Evolutionary conservation across 345 rosid species (phyloP), one percentile per base, ranked within the genome.

Genomic region (Corymbia maculata): DNA sequence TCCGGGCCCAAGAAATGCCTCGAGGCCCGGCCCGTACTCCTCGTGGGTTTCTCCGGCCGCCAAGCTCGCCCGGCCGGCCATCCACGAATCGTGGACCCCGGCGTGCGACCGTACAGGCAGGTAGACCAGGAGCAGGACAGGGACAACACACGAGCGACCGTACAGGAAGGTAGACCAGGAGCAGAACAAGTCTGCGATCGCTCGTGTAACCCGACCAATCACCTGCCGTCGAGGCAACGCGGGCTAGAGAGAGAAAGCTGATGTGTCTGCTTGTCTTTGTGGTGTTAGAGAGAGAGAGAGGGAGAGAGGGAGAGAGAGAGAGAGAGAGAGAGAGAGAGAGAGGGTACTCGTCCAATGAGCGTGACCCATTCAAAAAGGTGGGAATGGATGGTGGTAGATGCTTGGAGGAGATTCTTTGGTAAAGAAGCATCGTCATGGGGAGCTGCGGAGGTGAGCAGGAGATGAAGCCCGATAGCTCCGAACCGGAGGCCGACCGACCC

Each of bases 401-500:
- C 28, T 75, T 5, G 49, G 49, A 42, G 84, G 49, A 75, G 49
- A 10, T 75, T 75, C 28, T 49, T 75, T 75, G 84, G 84, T 75
- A 22, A 42, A 9, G 22, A 19, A 21, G 52, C 88, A 22, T 5
- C 61, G 24, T 22, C 28, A 53, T 79, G 79, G 75, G 45, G 51
- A 28, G 26, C 32, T 21, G 79, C 52, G 16, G 75, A 75, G 84
- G 49, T 9, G 84, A 75, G 28, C 84, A 6, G 82, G 90, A 92
- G 88, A 93, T 96, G 22, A 93, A 90, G 8, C 45, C 96, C 7
- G 93, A 97, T 1, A 93, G 92, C 94, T 92, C 98, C 26, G 99
- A 96, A 91, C 86, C 95, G 90, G 97, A 94, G 61, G 89, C 94
- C 86, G 99, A 97, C 93, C 93, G 93, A 22, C 98, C 95, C 89